A percentile compares a stretch with the other conserved stretches of the same genome.
These are phyloP conservation scores for Candida cerambycidarum DNA, from an alignment of 805 yeast species.

Conservation along the genomic window DNA sequence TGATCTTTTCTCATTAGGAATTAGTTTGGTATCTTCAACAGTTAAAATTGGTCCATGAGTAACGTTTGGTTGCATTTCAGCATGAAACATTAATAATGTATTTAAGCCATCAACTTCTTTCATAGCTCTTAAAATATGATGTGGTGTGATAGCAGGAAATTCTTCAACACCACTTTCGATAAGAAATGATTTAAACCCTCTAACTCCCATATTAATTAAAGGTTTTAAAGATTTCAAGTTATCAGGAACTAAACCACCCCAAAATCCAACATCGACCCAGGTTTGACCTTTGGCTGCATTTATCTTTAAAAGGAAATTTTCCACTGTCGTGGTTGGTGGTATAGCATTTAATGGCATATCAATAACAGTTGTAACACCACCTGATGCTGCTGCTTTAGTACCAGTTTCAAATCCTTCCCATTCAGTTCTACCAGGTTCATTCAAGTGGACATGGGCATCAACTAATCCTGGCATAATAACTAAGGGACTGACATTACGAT, in stretches of 20 bases:
- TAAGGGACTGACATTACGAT: constrained; percentile 58
- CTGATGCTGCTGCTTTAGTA: constrained; percentile 89
- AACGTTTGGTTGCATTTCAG: constrained; percentile 69
- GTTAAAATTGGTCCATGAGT: constrained; percentile 16
- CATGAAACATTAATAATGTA: constrained; percentile 88
- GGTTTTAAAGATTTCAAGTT: constrained; percentile 72
- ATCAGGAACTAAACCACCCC: constrained; percentile 93
- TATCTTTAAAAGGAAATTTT: constrained; percentile 71
- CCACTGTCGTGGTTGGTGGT: constrained; percentile 89
- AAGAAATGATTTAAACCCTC: constrained; percentile 91
- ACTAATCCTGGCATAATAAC: constrained; percentile 86
- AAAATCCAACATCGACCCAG: constrained; percentile 93
- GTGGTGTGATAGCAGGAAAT: constrained; percentile 76
- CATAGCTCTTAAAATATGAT: constrained; percentile 69
- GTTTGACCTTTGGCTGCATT: constrained; percentile 77
- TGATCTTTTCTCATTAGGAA: constrained; percentile 22
- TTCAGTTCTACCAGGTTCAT: constrained; percentile 97
- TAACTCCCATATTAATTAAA: constrained; percentile 78
- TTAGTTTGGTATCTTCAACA: constrained; percentile 20
- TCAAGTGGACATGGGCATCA: constrained; percentile 91
- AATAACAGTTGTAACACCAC: constrained; percentile 93
- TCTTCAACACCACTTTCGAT: constrained; percentile 97
- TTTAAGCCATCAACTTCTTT: constrained; percentile 55
- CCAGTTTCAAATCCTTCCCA: constrained; percentile 99
- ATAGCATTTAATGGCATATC: constrained; percentile 97